These are phyloP conservation scores for Lipomyces spencermartinsiae DNA, from an alignment of 805 yeast species.

Conservation along the genomic window DNA sequence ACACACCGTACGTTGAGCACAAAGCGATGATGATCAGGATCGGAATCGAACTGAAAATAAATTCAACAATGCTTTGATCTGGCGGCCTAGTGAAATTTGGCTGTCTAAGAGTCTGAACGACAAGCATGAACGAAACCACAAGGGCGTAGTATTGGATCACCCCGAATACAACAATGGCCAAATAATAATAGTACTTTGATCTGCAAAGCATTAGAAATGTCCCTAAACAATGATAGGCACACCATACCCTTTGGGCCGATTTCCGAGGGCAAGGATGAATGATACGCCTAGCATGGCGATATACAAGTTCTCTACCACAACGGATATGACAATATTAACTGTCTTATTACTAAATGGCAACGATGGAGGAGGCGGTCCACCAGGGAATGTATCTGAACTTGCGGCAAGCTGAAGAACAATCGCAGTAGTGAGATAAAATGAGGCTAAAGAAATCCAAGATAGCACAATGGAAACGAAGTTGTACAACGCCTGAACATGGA, in stretches of 20 bases:
- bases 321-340: slow-evolving; percentile 28
- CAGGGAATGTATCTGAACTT: slow-evolving; percentile 46
- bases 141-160: slow-evolving; percentile 65
- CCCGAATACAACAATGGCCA: slow-evolving; percentile 62
- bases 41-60: slow-evolving; percentile 47
- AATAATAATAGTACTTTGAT: slow-evolving; percentile 59
- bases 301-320: slow-evolving; percentile 60
- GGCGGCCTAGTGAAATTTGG: slow-evolving; percentile 45
- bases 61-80: slow-evolving; percentile 41
- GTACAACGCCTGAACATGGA: slow-evolving; percentile 63
- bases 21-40: slow-evolving; percentile 66
- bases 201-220: slow-evolving; percentile 6
- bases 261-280: slow-evolving; percentile 68
- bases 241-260: slow-evolving; percentile 60
- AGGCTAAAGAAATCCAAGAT: slow-evolving; percentile 69
- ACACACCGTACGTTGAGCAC: slow-evolving; percentile 65
- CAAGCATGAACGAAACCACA: slow-evolving; percentile 64
- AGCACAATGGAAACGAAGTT: slow-evolving; percentile 60
- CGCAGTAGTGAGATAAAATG: slow-evolving; percentile 68
- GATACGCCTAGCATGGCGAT: slow-evolving; percentile 63
- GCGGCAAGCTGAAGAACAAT: slow-evolving; percentile 59
- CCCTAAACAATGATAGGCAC: background rate
- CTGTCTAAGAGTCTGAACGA: slow-evolving; percentile 56
- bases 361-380: slow-evolving; percentile 25
- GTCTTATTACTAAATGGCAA: slow-evolving; percentile 38